Conservation (phyloP, 2,329 filamentous ascomycete genomes). For the Chlorencoelia australis region DNA sequence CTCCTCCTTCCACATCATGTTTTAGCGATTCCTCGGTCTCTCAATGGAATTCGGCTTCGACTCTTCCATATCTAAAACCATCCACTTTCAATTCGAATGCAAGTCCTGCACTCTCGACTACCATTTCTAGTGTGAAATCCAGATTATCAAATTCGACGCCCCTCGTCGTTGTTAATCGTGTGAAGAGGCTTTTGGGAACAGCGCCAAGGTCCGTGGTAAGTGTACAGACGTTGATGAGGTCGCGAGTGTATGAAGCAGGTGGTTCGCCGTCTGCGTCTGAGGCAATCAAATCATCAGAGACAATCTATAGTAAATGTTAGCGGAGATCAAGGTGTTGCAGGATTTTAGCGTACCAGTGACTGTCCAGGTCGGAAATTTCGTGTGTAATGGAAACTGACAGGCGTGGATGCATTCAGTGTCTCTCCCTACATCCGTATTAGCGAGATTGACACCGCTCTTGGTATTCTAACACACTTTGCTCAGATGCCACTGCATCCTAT, state of each 20-base stretch:
- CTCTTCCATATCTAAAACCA: conserved; percentile 64
- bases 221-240: conserved; percentile 65
- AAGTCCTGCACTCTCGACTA: conserved; percentile 65
- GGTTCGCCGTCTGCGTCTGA: conserved; percentile 51
- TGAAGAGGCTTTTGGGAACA: conserved; percentile 65
- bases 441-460: background rate
- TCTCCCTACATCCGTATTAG: conserved; percentile 44
- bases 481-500: conserved; percentile 81
- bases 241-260: conserved; percentile 51
- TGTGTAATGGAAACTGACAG: conserved; percentile 77
- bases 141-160: conserved; percentile 75
- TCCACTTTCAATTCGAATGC: conserved; percentile 74
- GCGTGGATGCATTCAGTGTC: conserved; percentile 60
- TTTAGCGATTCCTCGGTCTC: too few relatives aligned
- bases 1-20: too few relatives aligned
- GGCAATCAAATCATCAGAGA: conserved; percentile 72
- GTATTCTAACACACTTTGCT: conserved; percentile 42
- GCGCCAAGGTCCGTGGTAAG: conserved; percentile 71
- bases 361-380: conserved; percentile 72
- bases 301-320: conserved; percentile 38
- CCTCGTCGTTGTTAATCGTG: conserved; percentile 64
- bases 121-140: conserved; percentile 76
- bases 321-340: too few relatives aligned
- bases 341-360: conserved; percentile 45
- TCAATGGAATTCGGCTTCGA: conserved; percentile 69